phyloP scores from a whole-genome alignment of 2,329 filamentous ascomycete species.

The Penicillium decumbens region DNA sequence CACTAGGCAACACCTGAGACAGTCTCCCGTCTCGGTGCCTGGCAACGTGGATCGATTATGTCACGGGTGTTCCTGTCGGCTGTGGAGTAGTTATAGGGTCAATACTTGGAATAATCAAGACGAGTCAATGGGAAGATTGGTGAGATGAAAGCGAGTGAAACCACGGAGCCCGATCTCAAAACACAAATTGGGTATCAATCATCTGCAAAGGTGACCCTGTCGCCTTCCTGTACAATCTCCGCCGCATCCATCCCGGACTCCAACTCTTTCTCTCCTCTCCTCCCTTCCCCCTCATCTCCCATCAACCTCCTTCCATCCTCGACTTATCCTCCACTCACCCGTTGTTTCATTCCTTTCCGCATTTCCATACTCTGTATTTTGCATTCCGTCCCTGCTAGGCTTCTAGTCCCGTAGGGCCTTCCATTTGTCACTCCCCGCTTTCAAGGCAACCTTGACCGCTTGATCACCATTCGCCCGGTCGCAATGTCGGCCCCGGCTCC shows the following conservation, averaged over 20 bases:
- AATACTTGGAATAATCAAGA: background rate
- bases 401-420: constrained; percentile 4
- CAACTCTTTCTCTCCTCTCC: background rate
- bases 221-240: background rate
- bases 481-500: constrained; percentile 46
- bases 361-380: constrained; percentile 8
- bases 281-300: background rate
- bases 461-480: constrained; percentile 10
- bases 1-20: background rate
- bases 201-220: background rate
- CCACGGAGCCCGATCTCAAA: background rate
- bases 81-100: background rate
- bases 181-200: background rate
- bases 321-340: background rate
- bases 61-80: constrained; percentile 1
- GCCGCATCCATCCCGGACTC: background rate
- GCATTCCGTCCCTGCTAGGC: constrained; percentile 1
- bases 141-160: background rate
- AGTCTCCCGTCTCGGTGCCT: background rate
- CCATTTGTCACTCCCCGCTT: constrained; percentile 11
- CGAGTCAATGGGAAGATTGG: background rate
- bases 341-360: background rate
- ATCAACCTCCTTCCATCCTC: background rate
- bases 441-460: constrained; percentile 11
- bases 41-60: constrained; percentile 1